Evolutionary conservation across 2,329 filamentous ascomycete species (phyloP), one percentile per base, ranked within the genome.

Genomic region (Colletotrichum euphorbiae): DNA sequence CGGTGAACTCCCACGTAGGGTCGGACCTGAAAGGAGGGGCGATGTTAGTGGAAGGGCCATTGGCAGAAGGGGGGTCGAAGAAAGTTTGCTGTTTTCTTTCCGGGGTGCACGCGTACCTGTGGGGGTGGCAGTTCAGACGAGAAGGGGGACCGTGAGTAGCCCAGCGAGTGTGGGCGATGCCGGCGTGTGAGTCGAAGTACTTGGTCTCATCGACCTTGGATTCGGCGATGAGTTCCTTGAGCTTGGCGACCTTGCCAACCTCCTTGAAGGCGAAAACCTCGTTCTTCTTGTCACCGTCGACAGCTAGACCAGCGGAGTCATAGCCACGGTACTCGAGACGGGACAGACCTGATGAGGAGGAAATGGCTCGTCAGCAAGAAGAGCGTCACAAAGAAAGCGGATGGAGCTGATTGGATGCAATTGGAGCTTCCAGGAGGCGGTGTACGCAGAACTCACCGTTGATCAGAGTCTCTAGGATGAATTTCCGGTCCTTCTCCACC

Each of bases 141-240:
- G 94, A 98, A 62, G 96, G 96, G 70, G 93, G 90, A 65, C 96
- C 96, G 86, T 99, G 96, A 75, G 96, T 99, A 75, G 96, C 96
- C 96, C 96, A 99, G 81, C 96, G 90, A 72, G 96, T 99, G 90
- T 99, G 96, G 80, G 96, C 93, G 85, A 99, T 98, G 80, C 95
- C 96, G 78, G 93, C 94, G 85, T 99, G 96, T 78, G 94, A 98
- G 83, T 98, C 96, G 80, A 98, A 98, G 78, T 94, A 88, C 87
- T 97, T 97, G 81, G 89, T 92, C 75, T 94, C 85, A 82, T 99
- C 93, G 82, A 94, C 87, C 77, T 93, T 88, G 79, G 89, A 86
- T 80, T 93, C 89, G 64, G 91, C 93, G 76, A 98, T 95, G 81
- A 98, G 91, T 84, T 94, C 86, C 88, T 93, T 97, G 80, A 99